Percentiles rank a stretch among this genome's conserved stretches.
These are phyloP conservation scores for Nothopassalora personata DNA, from an alignment of 2,329 filamentous ascomycete genomes.

Conservation along the genomic window DNA sequence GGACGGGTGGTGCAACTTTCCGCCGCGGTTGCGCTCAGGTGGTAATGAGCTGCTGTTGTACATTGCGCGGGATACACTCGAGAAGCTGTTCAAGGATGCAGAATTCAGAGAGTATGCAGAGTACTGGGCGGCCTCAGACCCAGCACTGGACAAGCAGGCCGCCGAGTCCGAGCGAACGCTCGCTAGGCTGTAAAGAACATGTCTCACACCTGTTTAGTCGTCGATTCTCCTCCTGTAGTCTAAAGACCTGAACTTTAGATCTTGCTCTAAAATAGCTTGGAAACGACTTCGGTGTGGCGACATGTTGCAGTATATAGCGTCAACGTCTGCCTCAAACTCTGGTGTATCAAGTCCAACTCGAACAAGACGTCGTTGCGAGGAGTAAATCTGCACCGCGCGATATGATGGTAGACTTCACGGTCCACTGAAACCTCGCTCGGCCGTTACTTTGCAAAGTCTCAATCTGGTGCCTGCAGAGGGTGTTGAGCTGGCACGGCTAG, in stretches of 20 bases:
- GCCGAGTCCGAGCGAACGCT: not conserved
- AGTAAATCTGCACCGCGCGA: too few species aligned
- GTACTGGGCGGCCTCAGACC: conserved; percentile 5
- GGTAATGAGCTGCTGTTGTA: conserved; percentile 8
- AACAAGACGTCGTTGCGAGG: too few species aligned
- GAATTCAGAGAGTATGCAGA: conserved; percentile 11
- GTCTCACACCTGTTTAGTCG: not conserved
- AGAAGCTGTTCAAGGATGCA: conserved; percentile 8
- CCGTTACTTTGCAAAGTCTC: too few species aligned
- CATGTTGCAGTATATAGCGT: too few species aligned
- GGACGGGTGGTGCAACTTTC: conserved; percentile 8
- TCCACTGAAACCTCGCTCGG: too few species aligned
- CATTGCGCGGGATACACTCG: conserved; percentile 3
- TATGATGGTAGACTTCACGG: too few species aligned
- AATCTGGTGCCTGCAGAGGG: too few species aligned
- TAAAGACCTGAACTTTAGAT: not conserved
- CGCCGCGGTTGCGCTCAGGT: conserved; percentile 1
- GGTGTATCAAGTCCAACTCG: too few species aligned
- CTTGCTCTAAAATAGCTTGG: not conserved
- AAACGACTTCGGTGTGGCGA: too few species aligned
- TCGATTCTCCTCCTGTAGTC: not conserved
- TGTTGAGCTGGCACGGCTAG: too few species aligned
- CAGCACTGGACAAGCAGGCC: conserved; percentile 2
- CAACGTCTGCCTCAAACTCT: too few species aligned
- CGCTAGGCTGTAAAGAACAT: not conserved